Evolutionary conservation across 371 early-diverging fungal species (phyloP).

Genomic region (Massospora cicadina): DNA sequence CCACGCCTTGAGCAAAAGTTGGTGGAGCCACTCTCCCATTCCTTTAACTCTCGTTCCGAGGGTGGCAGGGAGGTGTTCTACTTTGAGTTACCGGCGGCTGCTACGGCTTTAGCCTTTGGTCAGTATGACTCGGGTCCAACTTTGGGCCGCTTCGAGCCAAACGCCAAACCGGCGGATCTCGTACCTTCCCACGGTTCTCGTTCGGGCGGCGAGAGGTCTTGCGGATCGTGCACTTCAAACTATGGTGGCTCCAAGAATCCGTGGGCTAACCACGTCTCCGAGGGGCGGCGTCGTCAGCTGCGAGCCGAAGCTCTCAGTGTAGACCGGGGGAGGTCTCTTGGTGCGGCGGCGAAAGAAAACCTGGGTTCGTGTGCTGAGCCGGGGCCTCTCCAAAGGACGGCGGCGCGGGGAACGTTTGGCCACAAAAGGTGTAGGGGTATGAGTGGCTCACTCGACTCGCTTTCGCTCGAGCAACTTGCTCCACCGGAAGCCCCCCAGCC

Average conservation of each 20-base stretch:
- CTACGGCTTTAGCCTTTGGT: background rate
- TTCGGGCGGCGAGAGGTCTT: background rate
- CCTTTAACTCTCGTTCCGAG: background rate
- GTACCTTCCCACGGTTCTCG: background rate
- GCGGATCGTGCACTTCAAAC: background rate
- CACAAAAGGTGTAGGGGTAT: background rate
- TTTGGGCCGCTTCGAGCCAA: background rate
- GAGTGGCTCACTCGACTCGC: background rate
- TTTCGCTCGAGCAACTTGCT: background rate
- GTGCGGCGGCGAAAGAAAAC: background rate
- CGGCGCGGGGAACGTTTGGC: background rate
- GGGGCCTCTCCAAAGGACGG: background rate
- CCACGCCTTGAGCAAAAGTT: background rate
- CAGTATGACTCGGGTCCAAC: background rate
- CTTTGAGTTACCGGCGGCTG: background rate
- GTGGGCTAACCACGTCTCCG: background rate
- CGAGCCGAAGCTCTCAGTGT: too few species aligned
- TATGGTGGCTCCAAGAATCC: background rate
- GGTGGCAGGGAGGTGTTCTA: background rate
- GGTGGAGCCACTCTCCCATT: background rate
- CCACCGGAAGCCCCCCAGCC: background rate
- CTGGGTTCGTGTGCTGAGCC: background rate
- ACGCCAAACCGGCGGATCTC: background rate
- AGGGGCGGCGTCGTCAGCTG: too few species aligned
- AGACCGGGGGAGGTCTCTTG: too few species aligned